phyloP scores from a whole-genome alignment of 805 yeast genomes.

The Peterozyma xylosa region DNA sequence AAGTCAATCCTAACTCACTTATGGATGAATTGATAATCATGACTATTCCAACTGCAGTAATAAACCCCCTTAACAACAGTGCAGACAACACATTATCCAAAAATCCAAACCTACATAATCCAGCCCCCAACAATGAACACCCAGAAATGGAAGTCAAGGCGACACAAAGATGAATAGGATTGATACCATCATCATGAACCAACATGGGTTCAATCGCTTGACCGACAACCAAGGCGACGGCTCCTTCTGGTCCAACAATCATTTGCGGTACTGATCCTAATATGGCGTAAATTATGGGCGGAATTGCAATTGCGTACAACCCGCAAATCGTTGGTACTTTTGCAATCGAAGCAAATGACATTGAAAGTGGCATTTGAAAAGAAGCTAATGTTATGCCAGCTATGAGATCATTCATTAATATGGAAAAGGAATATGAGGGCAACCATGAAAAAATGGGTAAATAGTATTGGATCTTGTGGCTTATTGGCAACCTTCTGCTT shows the following conservation, averaged over 20 bases:
- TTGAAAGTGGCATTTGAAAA: conserved; percentile 83
- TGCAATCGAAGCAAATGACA: conserved; percentile 78
- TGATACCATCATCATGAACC: conserved; percentile 29
- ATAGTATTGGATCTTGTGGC: conserved; percentile 44
- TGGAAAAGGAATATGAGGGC: conserved; percentile 33
- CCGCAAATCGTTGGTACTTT: conserved; percentile 81
- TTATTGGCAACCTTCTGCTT: conserved; percentile 5
- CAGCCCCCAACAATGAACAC: conserved; percentile 59
- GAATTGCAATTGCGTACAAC: conserved; percentile 63
- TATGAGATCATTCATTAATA: conserved; percentile 52
- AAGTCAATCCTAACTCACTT: conserved; percentile 61
- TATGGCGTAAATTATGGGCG: conserved; percentile 70
- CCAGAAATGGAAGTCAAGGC: conserved; percentile 75
- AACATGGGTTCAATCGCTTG: conserved; percentile 59
- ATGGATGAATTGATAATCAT: conserved; percentile 75
- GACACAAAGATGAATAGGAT: conserved; percentile 51
- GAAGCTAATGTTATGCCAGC: conserved; percentile 88
- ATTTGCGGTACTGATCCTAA: conserved; percentile 84
- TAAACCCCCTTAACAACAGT: conserved; percentile 72
- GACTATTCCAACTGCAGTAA: conserved; percentile 77
- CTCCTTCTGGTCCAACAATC: conserved; percentile 91
- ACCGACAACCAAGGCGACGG: conserved; percentile 77
- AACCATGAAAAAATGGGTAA: conserved; percentile 66
- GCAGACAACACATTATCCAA: conserved; percentile 74
- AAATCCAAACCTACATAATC: conserved; percentile 79